These are phyloP conservation scores for Triangularia setosa DNA, from an alignment of 2,329 filamentous ascomycete species.

Conservation along the genomic window DNA sequence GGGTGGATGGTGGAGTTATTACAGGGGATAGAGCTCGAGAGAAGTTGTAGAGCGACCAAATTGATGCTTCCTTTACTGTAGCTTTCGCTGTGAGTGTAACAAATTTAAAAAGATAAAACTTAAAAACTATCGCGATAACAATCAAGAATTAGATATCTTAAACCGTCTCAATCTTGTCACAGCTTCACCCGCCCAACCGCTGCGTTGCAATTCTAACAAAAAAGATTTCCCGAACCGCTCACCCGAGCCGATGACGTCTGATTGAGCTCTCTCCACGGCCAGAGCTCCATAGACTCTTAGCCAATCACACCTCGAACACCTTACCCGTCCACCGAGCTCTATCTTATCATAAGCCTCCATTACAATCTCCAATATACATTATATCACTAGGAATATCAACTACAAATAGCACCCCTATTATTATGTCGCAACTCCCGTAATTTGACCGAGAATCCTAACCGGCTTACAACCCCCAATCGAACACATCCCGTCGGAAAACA, in stretches of 20 bases:
- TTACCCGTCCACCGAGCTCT: not conserved
- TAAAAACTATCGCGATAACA: not conserved
- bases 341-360: not conserved
- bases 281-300: slow-evolving; percentile 7
- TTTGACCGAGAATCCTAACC: not conserved
- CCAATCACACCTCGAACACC: not conserved
- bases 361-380: not conserved
- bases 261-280: not conserved
- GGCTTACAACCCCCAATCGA: not conserved
- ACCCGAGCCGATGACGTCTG: not conserved
- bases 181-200: not conserved
- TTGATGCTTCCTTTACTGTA: not conserved
- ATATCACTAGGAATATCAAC: not conserved
- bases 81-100: not conserved
- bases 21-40: not conserved
- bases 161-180: not conserved
- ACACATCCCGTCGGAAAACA: too few species aligned
- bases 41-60: not conserved
- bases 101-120: not conserved
- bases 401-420: not conserved
- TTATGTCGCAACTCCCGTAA: not conserved
- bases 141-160: not conserved
- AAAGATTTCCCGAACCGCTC: not conserved
- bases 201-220: not conserved
- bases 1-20: not conserved